Evolutionary conservation across 202 grass and related monocot species (phyloP).

Genomic region (Saccharum hybrid): DNA sequence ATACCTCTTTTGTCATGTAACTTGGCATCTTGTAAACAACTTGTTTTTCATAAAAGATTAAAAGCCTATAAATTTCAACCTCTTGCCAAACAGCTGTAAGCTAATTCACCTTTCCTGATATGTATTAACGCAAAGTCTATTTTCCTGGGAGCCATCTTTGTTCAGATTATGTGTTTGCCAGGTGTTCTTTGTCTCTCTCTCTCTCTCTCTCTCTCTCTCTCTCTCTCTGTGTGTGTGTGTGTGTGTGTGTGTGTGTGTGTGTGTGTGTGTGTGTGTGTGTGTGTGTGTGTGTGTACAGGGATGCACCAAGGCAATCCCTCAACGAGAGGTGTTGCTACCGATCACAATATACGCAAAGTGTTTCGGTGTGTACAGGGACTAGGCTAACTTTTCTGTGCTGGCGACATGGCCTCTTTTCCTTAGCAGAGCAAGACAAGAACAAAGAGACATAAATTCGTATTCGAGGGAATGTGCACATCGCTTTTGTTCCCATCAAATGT

Average conservation of each 20-base stretch:
- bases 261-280: no score
- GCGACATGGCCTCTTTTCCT: conserved; percentile 19
- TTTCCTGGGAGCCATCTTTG: no score
- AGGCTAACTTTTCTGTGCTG: conserved; percentile 26
- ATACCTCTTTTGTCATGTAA: not conserved
- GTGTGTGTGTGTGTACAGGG: no score
- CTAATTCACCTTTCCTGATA: not conserved
- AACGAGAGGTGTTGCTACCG: not conserved
- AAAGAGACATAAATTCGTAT: conserved; percentile 28
- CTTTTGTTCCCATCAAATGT: no score
- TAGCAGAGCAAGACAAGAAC: conserved; percentile 20
- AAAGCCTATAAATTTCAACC: not conserved
- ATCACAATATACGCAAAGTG: not conserved
- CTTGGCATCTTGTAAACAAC: not conserved
- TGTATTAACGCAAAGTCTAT: not conserved
- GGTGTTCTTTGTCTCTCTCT: no score
- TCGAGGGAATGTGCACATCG: conserved; percentile 36
- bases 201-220: no score
- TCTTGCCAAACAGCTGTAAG: not conserved
- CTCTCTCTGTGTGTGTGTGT: no score
- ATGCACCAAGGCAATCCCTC: not conserved
- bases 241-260: no score
- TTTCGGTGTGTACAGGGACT: conserved; percentile 30
- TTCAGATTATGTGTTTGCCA: no score
- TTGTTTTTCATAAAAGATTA: not conserved